Percentiles rank a stretch among this genome's conserved stretches.
Evolutionary conservation across 495 filamentous ascomycete species (phyloP).

Genomic region (Aspergillus ostianus): DNA sequence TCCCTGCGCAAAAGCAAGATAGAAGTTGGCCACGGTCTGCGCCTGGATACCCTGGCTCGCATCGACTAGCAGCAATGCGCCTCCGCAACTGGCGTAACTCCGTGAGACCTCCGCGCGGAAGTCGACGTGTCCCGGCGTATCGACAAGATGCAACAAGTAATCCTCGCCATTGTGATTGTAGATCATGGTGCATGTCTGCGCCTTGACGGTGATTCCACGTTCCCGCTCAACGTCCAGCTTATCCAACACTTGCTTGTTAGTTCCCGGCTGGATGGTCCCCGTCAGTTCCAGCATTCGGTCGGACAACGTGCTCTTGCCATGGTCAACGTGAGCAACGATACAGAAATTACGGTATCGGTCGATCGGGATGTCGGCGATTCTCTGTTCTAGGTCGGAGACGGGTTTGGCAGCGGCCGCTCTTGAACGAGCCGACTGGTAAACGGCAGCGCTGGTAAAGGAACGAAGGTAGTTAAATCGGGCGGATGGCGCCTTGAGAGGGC

Average conservation of each 20-base stretch:
- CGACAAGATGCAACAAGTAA: constrained; percentile 91
- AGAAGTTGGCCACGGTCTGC: constrained; percentile 97
- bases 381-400: constrained; percentile 63
- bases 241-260: constrained; percentile 93
- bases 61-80: constrained; percentile 89
- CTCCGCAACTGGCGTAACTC: constrained; percentile 93
- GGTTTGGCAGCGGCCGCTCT: constrained; percentile 22
- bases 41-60: constrained; percentile 91
- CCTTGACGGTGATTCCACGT: constrained; percentile 96
- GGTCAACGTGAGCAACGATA: constrained; percentile 98
- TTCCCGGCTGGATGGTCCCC: constrained; percentile 82
- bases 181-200: constrained; percentile 97
- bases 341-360: constrained; percentile 94
- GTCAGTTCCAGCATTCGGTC: constrained; percentile 93
- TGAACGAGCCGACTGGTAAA: constrained; percentile 35
- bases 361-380: constrained; percentile 86
- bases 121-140: constrained; percentile 97
- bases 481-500: constrained; percentile 33
- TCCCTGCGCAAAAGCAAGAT: constrained; percentile 89
- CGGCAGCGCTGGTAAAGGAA: constrained; percentile 40
- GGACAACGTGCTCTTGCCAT: constrained; percentile 93
- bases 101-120: constrained; percentile 94
- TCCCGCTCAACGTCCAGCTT: constrained; percentile 96
- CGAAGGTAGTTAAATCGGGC: constrained; percentile 28
- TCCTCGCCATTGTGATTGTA: constrained; percentile 83